Evolutionary conservation across 2,329 filamentous ascomycete species (phyloP), one percentile per base, ranked within the genome.

Genomic region (Pestalotiopsis sp.): DNA sequence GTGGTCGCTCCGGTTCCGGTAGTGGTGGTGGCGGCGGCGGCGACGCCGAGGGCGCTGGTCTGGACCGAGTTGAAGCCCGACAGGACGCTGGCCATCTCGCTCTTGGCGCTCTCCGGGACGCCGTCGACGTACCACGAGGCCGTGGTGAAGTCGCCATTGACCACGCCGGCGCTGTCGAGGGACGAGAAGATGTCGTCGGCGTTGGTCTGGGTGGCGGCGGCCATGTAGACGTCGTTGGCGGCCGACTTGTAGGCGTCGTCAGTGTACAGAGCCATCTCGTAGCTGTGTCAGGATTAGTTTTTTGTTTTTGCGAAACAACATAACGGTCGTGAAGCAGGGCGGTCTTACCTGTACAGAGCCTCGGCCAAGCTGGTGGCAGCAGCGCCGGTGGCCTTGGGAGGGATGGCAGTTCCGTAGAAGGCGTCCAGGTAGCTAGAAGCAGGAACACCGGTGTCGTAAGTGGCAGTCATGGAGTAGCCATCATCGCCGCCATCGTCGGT

Each of bases 111-210:
- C 12, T 55, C 25, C 12, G 45, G 45, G 3, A 65, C 64, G 25
- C 49, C 64, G 25, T n/a, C n/a, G 20, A 13, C 31, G 49, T 65
- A 65, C 64, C 64, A 65, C 12, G 25, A 23, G 45, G 64, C 64
- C 12, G 64, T 65, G 14, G 64, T 65, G 64, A 11, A 65, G 41
- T 4, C 25, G 1, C 45, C 45, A 49, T 58, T 57, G 7, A 65
- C 11, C 12, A 25, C 7, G 49, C 45, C 64, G 20, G 6, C 41
- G 3, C 3, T 9, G 6, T 38, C 41, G 3, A 65, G 17, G 12
- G 41, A 31, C 23, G 64, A 65, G 11, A 65, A 27, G 64, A 58
- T 58, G n/a, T 23, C 64, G 7, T 55, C 64, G 17, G 45, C 17
- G 64, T 65, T 36, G 13, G 45, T 57, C 13, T 12, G 17, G 23